Percentiles rank a stretch among this genome's conserved stretches.
Evolutionary conservation across 2,329 filamentous ascomycete species (phyloP).

Genomic region (Dactylellina haptotyla): DNA sequence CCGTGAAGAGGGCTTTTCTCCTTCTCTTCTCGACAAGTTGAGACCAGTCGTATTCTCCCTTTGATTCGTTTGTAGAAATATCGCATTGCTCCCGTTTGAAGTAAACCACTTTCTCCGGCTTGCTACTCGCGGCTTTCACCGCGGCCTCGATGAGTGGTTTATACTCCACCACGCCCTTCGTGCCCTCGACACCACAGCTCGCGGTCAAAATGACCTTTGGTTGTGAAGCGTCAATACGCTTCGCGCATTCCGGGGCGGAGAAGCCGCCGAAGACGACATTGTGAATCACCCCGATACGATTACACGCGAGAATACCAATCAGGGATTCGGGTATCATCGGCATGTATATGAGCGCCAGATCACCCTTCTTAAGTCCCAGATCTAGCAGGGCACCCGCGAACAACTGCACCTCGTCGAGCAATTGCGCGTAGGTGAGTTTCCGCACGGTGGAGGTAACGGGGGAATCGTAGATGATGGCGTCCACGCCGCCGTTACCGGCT

Average conservation of each 20-base stretch:
- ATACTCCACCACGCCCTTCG: slow-evolving; percentile 73
- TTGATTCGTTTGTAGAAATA: slow-evolving; percentile 76
- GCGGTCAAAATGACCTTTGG: slow-evolving; percentile 84
- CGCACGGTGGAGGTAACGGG: slow-evolving; percentile 80
- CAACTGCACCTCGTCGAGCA: slow-evolving; percentile 82
- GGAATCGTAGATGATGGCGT: slow-evolving; percentile 87
- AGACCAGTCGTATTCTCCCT: slow-evolving; percentile 82
- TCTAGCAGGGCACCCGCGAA: slow-evolving; percentile 83
- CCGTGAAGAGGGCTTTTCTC: slow-evolving; percentile 66
- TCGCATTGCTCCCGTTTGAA: slow-evolving; percentile 80
- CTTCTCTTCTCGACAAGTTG: slow-evolving; percentile 75
- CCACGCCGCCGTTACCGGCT: slow-evolving; percentile 75
- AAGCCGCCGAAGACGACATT: slow-evolving; percentile 95
- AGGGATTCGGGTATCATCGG: slow-evolving; percentile 92
- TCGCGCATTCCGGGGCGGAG: slow-evolving; percentile 79
- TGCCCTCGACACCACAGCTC: slow-evolving; percentile 89
- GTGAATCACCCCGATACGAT: slow-evolving; percentile 85
- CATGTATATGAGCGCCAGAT: slow-evolving; percentile 94
- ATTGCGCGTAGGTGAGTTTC: slow-evolving; percentile 76
- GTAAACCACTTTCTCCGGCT: slow-evolving; percentile 77
- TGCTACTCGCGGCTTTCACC: slow-evolving; percentile 70
- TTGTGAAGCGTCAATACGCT: slow-evolving; percentile 84
- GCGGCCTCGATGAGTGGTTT: slow-evolving; percentile 79
- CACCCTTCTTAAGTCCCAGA: slow-evolving; percentile 81
- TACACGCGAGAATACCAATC: slow-evolving; percentile 84